Evolutionary conservation across 1,139 yeast genomes (phyloP).

Genomic region (Hyphopichia wangnamkhiaoensis): DNA sequence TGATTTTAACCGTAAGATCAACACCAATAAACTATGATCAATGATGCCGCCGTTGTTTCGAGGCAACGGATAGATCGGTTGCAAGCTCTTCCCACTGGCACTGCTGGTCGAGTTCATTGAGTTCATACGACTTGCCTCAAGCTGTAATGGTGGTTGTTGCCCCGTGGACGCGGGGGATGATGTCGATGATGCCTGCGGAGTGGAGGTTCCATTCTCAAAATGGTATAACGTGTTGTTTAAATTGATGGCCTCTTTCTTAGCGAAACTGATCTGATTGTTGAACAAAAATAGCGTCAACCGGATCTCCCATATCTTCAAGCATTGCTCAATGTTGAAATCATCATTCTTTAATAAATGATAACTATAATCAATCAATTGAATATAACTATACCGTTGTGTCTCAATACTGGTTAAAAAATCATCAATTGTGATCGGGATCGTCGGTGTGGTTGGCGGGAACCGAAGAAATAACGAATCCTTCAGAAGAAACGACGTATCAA

Average conservation of each 20-base stretch:
- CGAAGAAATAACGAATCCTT: constrained; percentile 18
- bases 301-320: constrained; percentile 39
- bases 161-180: too few species aligned
- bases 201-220: constrained; percentile 26
- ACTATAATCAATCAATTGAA: constrained; percentile 15
- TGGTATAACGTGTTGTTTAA: constrained; percentile 39
- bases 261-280: constrained; percentile 28
- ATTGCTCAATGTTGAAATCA: constrained; percentile 10
- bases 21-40: constrained; percentile 24
- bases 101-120: constrained; percentile 4
- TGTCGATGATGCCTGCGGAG: background rate
- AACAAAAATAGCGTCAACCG: constrained; percentile 35
- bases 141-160: constrained; percentile 9
- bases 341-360: constrained; percentile 15
- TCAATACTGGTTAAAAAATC: constrained; percentile 5
- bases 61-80: constrained; percentile 38
- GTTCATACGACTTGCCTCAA: constrained; percentile 6
- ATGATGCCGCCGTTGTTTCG: constrained; percentile 33
- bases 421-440: constrained; percentile 4
- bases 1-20: constrained; percentile 39
- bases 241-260: constrained; percentile 40
- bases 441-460: constrained; percentile 12
- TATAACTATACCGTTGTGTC: constrained; percentile 7
- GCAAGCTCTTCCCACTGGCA: constrained; percentile 4
- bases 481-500: constrained; percentile 10